Base-by-base conservation (phyloP, 1,284 basidiomycete species). In the Lignosus rhinocerotis region DNA sequence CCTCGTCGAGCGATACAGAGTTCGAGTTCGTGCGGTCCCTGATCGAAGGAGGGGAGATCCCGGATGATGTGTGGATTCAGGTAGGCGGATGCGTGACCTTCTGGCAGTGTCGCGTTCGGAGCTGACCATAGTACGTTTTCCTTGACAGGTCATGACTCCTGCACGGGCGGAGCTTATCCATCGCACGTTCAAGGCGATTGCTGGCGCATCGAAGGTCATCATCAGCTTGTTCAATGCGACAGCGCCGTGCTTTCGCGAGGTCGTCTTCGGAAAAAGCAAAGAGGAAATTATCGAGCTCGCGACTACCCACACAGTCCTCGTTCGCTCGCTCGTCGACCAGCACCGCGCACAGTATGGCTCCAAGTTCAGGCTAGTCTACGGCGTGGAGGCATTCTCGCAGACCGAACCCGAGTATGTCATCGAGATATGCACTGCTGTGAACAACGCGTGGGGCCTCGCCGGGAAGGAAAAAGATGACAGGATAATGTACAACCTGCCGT, bases 161-260 rank as follows among this genome's bases (percentile, higher is more conserved):
- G 94, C 95, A 39, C 86, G 96, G 56, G 92, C 94, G 72, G 96
- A 98, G 73, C 85, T 99, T 61, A 98, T 99, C 75, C 87, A 83
- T 67, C 86, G 91, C 41, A 97, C 97, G 0, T 86, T 99, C 67
- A 93, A 95, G 64, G 79, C 95, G 21, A 88, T 98, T 48, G 91
- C 90, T 46, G 96, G 96, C 48, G 81, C 90, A 47, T 98, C 95
- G 71, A 83, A 89, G 64, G 96, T 93, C 56, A 98, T 99, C 70
- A 83, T 99, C 52, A 96, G 98, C 78, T 96, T 99, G 93, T 99
- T 99, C 80, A 99, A 98, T 73, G 97, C 96, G 30, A 95, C 94
- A 7, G 96, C 90, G n/a, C 92, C 94, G 21, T 84, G 90, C 58
- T 99, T 99, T 84, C 89, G 96, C 53, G 82, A 91, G 61, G 92